Percentiles rank a stretch among this genome's conserved stretches.
phyloP scores from a whole-genome alignment of 2,329 filamentous ascomycete species.

The Myriosclerotinia duriaeana region DNA sequence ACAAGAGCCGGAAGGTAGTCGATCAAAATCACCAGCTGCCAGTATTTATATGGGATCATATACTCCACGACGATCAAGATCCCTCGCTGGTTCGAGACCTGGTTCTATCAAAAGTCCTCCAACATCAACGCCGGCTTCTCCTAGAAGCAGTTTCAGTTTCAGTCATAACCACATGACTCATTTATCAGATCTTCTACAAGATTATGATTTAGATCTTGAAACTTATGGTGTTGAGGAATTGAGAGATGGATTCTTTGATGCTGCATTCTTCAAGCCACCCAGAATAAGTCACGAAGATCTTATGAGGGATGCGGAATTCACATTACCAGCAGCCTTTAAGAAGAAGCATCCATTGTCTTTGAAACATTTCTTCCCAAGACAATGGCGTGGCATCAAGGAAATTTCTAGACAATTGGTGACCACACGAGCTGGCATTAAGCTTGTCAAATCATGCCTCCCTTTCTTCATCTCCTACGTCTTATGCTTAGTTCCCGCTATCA shows the following conservation, averaged over 20 bases:
- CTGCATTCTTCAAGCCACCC: slow-evolving; percentile 45
- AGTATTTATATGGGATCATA: slow-evolving; percentile 42
- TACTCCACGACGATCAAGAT: slow-evolving; percentile 34
- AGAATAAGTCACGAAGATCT: slow-evolving; percentile 45
- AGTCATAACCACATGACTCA: slow-evolving; percentile 35
- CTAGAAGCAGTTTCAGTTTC: slow-evolving; percentile 33
- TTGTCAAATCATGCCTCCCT: slow-evolving; percentile 55
- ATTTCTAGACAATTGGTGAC: slow-evolving; percentile 47
- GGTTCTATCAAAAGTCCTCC: slow-evolving; percentile 27
- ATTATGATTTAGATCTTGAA: slow-evolving; percentile 43
- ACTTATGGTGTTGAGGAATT: slow-evolving; percentile 47
- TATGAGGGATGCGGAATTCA: slow-evolving; percentile 45
- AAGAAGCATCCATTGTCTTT: slow-evolving; percentile 50
- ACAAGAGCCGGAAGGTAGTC: slow-evolving; percentile 30
- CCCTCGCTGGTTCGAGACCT: slow-evolving; percentile 25
- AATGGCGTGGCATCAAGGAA: slow-evolving; percentile 47
- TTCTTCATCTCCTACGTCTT: slow-evolving; percentile 57
- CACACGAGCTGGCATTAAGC: slow-evolving; percentile 52
- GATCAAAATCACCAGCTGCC: slow-evolving; percentile 30
- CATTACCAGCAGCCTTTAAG: slow-evolving; percentile 49
- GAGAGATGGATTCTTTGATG: slow-evolving; percentile 48
- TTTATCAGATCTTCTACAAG: slow-evolving; percentile 39
- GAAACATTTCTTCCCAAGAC: slow-evolving; percentile 49
- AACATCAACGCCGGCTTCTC: slow-evolving; percentile 35
- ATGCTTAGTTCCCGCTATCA: slow-evolving; percentile 52